Percentiles rank a stretch among this genome's conserved stretches.
Evolutionary conservation across 768 basidiomycete genomes (phyloP).

Genomic region (Postia placenta): DNA sequence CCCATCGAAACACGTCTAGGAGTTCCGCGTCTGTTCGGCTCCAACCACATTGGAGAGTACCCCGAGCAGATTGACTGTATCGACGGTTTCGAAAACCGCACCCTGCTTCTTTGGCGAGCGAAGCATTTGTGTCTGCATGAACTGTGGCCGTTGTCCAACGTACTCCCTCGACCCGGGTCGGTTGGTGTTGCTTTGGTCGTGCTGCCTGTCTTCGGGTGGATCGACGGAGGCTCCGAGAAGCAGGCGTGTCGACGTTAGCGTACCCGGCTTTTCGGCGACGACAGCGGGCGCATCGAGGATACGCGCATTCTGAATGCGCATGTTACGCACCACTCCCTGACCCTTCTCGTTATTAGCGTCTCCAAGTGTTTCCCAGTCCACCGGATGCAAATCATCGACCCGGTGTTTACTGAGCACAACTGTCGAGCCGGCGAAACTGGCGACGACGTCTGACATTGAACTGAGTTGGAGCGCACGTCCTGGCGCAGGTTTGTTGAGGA

Average conservation of each 20-base stretch:
- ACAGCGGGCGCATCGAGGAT: conserved; percentile 36
- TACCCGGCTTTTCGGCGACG: conserved; percentile 37
- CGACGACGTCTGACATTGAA: conserved; percentile 18
- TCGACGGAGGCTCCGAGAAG: conserved; percentile 25
- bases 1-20: too few relatives aligned
- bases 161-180: conserved; percentile 46
- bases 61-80: background rate
- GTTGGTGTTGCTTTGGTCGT: conserved; percentile 35
- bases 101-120: conserved; percentile 16
- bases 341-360: conserved; percentile 16
- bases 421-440: conserved; percentile 41
- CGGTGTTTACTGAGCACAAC: conserved; percentile 19
- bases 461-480: conserved; percentile 40
- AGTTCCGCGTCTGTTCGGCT: too few relatives aligned
- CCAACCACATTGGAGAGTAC: background rate
- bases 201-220: conserved; percentile 22
- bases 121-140: conserved; percentile 5
- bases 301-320: conserved; percentile 12
- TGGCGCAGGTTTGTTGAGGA: conserved; percentile 46
- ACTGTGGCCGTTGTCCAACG: conserved; percentile 18
- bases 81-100: background rate
- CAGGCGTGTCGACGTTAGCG: conserved; percentile 32
- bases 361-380: conserved; percentile 24
- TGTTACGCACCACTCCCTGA: conserved; percentile 1
- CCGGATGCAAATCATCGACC: conserved; percentile 15